A percentile compares a stretch with the other conserved stretches of the same genome.
phyloP scores from a whole-genome alignment of 306 rosid species.

The Cicer yamashitae region DNA sequence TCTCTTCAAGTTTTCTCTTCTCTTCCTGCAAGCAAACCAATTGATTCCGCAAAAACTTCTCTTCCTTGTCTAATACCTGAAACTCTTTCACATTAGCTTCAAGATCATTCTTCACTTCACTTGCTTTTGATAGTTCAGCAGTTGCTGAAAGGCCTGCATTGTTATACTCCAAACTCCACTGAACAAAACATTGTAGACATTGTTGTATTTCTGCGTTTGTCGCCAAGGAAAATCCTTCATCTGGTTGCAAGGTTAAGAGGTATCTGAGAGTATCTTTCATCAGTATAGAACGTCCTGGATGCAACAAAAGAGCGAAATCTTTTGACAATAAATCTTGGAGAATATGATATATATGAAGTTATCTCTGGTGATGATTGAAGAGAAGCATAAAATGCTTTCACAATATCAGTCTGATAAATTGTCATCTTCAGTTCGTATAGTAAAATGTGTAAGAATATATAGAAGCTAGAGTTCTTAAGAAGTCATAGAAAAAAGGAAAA shows the following conservation, averaged over 20 bases:
- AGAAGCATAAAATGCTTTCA: neutral
- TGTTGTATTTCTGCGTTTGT: constrained; percentile 5
- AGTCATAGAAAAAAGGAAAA: too few species aligned
- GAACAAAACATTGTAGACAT: constrained; percentile 5
- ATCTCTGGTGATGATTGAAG: neutral
- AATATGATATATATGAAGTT: neutral
- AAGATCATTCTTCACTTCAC: constrained; percentile 16
- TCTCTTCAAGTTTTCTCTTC: constrained; percentile 41
- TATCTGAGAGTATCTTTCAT: constrained; percentile 16
- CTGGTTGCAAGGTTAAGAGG: constrained; percentile 28
- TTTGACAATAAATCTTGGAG: neutral
- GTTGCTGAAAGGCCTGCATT: constrained; percentile 29
- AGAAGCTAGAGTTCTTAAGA: too few species aligned
- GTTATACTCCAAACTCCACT: constrained; percentile 27
- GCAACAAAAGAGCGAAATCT: neutral
- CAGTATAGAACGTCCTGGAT: neutral
- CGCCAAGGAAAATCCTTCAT: constrained; percentile 30
- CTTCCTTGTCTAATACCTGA: neutral
- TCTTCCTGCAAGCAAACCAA: neutral
- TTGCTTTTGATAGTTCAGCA: neutral
- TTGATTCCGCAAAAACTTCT: neutral
- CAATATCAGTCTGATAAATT: neutral
- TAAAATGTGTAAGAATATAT: too few species aligned
- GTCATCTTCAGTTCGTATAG: neutral
- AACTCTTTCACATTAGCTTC: constrained; percentile 24